Evolutionary conservation across 1,284 basidiomycete species (phyloP), one percentile per base, ranked within the genome.

Genomic region (Naganishia cerealis): DNA sequence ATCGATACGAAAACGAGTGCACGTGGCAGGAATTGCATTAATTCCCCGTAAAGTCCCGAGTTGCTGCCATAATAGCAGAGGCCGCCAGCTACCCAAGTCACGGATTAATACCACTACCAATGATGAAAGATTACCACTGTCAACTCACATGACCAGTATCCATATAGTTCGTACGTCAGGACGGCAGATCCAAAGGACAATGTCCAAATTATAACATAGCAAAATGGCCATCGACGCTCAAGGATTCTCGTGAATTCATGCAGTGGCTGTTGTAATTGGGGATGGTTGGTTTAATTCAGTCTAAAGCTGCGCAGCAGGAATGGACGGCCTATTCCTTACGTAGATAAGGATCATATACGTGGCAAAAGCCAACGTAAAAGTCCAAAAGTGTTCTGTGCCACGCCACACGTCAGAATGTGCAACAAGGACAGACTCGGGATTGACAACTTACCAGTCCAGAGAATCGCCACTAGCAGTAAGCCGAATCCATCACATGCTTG

Each of bases 281-380:
- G 5, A 15, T 48, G 16, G n/a, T 13, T 13, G 12, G 9, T 38
- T 33, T 26, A 53, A 33, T 3, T 39, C 48, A 67, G 46, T 15
- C 29, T 33, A 33, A 50, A 24, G 21, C 24, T 4, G n/a, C 21
- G 13, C 10, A 24, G 15, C 2, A 2, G 10, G 21, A 9, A 39
- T 48, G 24, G 33, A 36, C 16, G 50, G 24, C 0, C 33, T 16
- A 6, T 21, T 21, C 24, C 74, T 65, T 62, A 78, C 78, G 59
- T 80, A 74, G 39, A 79, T 77, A 42, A 82, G 74, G 67, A 82
- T 81, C 73, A 82, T 75, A 67, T 77, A 81, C 0, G 81, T 82
- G 9, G 76, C 75, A 26, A 78, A 68, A 8, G 80, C 80, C 2
- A 82, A 72, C 6, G 72, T 57, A 12, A 81, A 70, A 8, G 80